Conservation (phyloP, 1,139 yeast species). For the Magnusiomyces sp. region DNA sequence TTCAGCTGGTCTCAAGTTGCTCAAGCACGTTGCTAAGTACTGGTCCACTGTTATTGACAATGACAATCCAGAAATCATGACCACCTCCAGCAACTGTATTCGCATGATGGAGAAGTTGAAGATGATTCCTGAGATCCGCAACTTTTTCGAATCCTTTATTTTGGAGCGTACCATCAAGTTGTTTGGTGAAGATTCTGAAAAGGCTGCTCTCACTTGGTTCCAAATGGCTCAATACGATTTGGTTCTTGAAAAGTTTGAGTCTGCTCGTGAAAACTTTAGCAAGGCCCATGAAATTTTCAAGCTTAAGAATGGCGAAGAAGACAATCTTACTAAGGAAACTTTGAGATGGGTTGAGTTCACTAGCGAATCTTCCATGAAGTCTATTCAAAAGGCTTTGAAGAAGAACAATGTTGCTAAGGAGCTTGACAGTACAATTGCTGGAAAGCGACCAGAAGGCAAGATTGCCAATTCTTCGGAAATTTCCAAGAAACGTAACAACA, state of each 20-base stretch:
- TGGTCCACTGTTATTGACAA: constrained; percentile 48
- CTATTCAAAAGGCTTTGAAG: no score
- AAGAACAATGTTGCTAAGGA: no score
- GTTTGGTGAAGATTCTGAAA: constrained; percentile 52
- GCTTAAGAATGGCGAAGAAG: constrained; percentile 52
- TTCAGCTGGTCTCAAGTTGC: constrained; percentile 54
- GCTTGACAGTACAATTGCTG: no score
- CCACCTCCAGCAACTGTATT: constrained; percentile 59
- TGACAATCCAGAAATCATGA: constrained; percentile 61
- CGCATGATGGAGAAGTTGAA: constrained; percentile 50
- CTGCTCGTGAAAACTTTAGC: constrained; percentile 47
- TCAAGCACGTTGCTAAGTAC: constrained; percentile 50
- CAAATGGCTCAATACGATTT: constrained; percentile 62
- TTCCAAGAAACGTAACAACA: not conserved
- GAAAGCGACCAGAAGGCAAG: no score
- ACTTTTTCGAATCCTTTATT: constrained; percentile 44
- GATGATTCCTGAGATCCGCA: constrained; percentile 39
- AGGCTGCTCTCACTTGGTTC: constrained; percentile 51
- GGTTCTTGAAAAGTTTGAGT: constrained; percentile 43
- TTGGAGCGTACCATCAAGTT: constrained; percentile 36
- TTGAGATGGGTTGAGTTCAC: constrained; percentile 44
- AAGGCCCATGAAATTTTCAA: constrained; percentile 48
- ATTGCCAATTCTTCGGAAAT: not conserved
- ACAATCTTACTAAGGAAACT: constrained; percentile 54
- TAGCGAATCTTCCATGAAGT: no score